Evolutionary conservation across 23 red algal genomes (phyloP).

Genomic region (Pyropia haitanensis): DNA sequence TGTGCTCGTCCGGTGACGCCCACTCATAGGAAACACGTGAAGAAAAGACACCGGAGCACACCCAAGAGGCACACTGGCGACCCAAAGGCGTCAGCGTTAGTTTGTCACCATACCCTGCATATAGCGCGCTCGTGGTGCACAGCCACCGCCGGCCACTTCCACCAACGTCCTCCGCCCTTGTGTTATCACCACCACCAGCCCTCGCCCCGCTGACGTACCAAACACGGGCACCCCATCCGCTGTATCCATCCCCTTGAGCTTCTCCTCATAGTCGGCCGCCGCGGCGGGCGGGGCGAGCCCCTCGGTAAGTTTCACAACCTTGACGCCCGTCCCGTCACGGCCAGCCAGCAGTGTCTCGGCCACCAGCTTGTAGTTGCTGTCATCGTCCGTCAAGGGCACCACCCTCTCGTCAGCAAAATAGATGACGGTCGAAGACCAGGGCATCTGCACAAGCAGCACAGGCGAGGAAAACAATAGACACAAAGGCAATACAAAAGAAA

Average conservation of each 20-base stretch:
- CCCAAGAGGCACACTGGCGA: background rate
- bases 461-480: too few species aligned
- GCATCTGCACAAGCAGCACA: too few species aligned
- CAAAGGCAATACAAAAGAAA: too few species aligned
- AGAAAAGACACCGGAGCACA: background rate
- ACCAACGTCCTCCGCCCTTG: too few species aligned
- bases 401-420: slow-evolving; percentile 74
- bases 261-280: slow-evolving; percentile 19
- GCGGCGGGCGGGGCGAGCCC: slow-evolving; percentile 14
- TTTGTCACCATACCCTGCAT: too few species aligned
- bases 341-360: slow-evolving; percentile 12
- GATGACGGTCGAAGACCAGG: background rate
- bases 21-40: background rate
- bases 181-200: too few species aligned
- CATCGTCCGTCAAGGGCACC: slow-evolving; percentile 56
- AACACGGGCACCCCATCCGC: slow-evolving; percentile 6
- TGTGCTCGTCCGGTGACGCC: slow-evolving; percentile 3
- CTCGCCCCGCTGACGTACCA: background rate
- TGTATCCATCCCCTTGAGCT: slow-evolving; percentile 1
- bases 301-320: slow-evolving; percentile 21
- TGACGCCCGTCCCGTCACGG: slow-evolving; percentile 7
- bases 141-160: too few species aligned
- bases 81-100: too few species aligned
- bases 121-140: too few species aligned
- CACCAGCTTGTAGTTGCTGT: slow-evolving; percentile 56